Conservation (phyloP, 23 red algal species). For the Gracilaria vermiculophylla region DNA sequence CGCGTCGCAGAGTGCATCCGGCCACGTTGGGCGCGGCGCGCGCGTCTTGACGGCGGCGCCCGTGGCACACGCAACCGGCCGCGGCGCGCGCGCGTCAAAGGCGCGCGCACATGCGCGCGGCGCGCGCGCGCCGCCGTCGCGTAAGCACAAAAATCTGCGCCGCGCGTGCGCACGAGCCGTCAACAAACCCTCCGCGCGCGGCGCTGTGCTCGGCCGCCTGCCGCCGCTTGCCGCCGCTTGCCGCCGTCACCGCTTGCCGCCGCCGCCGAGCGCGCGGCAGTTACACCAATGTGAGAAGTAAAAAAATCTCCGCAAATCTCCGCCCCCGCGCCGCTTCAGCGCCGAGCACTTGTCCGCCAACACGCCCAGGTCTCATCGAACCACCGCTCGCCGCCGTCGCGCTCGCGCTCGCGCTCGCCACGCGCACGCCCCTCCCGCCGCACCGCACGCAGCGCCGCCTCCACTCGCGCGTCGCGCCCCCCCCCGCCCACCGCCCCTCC, state of each 20-base stretch:
- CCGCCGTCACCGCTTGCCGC: too few relatives aligned
- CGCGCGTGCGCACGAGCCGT: too few relatives aligned
- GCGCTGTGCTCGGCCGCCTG: too few relatives aligned
- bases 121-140: too few relatives aligned
- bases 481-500: background rate
- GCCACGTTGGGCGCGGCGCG: background rate
- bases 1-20: background rate
- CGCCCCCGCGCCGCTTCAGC: background rate
- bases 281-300: background rate
- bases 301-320: background rate
- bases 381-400: background rate
- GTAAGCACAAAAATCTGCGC: too few relatives aligned
- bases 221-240: too few relatives aligned
- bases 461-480: background rate
- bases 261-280: too few relatives aligned
- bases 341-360: background rate
- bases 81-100: too few relatives aligned
- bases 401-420: background rate
- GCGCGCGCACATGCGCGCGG: too few relatives aligned
- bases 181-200: too few relatives aligned
- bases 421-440: background rate
- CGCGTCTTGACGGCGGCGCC: too few relatives aligned
- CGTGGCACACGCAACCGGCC: too few relatives aligned
- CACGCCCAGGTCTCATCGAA: slow-evolving; percentile 16
- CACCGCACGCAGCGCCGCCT: slow-evolving; percentile 5